Base-by-base conservation (phyloP, 139 green algal genomes). In the Cymbomonas tetramitiformis region DNA sequence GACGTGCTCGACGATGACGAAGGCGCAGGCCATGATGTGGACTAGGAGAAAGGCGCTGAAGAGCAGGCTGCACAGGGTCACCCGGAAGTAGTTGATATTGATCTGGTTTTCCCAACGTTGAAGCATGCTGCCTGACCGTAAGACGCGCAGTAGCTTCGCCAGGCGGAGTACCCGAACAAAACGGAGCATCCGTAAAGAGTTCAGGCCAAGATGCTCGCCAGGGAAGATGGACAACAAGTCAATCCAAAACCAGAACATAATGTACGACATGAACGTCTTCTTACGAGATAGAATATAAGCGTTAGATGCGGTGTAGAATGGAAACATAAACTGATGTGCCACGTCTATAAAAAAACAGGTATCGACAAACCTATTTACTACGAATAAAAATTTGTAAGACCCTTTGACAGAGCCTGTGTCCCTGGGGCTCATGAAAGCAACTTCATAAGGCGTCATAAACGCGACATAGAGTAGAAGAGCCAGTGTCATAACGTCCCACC, bases 201-300 rank as follows among this genome's bases (percentile, higher is more conserved):
- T 43, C 46, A 46, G 25, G 23, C 30, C 4, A 58, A 25, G 28
- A 58, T n/a, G 12, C 15, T 58, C 51, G 51, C 26, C 44, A 5
- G 51, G 51, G 6, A 58, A 43, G 30, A 51, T 8, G 15, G 51
- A 43, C n/a, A 58, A 19, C n/a, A 58, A 46, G 26, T 58, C 51
- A 5, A 18, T 5, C 15, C 25, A 6, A 18, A 58, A 18, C 51
- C 51, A 58, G 4, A 4, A 33, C 5, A 21, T 38, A 12, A 0
- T 4, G 46, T 54, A 54, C 21, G 12, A 18, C 9, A 6, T 9
- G 7, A 38, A 18, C 26, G 36, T 54, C 8, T 36, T 38, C 21
- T 12, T 5, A 39, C 24, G 8, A 5, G 34, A 26, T 7, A n/a
- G 10, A 26, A 54, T 28, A 28, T 30, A 12, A 26, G 15, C 36